Percentiles rank a stretch among this genome's conserved stretches.
Evolutionary conservation across 176 grass and related monocot species (phyloP).

Genomic region (Triticum turgidum): DNA sequence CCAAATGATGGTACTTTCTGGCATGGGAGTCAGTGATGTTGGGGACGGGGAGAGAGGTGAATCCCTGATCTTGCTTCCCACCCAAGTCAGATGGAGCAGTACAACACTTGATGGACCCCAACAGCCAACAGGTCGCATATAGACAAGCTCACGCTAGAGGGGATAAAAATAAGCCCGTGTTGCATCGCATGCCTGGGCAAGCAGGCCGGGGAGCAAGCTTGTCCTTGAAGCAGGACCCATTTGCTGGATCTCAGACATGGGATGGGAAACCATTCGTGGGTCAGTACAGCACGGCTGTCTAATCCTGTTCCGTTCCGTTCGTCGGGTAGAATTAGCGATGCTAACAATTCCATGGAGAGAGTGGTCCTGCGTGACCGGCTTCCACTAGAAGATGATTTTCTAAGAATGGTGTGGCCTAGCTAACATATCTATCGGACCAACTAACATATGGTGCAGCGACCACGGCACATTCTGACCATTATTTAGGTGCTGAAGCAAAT

Average conservation of each 20-base stretch:
- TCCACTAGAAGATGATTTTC: background rate
- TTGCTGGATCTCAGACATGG: background rate
- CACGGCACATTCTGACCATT: background rate
- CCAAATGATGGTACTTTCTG: conserved; percentile 92
- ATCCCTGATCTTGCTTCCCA: conserved; percentile 79
- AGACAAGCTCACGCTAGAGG: conserved; percentile 42
- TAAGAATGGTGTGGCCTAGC: background rate
- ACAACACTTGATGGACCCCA: conserved; percentile 88
- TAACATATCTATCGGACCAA: background rate
- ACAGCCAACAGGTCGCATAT: conserved; percentile 49
- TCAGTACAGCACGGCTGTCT: conserved; percentile 6
- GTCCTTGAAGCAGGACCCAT: conserved; percentile 47
- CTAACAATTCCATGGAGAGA: background rate
- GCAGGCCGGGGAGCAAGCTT: conserved; percentile 49
- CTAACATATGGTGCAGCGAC: background rate
- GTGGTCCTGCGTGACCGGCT: background rate
- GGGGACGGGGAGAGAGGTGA: conserved; percentile 42
- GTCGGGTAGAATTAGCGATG: background rate
- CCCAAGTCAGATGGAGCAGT: conserved; percentile 89
- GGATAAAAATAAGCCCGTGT: conserved; percentile 52
- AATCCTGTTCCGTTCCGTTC: background rate
- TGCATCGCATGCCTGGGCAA: conserved; percentile 43
- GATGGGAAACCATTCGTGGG: background rate
- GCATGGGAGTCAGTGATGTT: conserved; percentile 63
- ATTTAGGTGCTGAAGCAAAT: background rate